Evolutionary conservation across 2,329 filamentous ascomycete genomes (phyloP), one percentile per base, ranked within the genome.

Genomic region (Ceratocystis cacaofunesta): DNA sequence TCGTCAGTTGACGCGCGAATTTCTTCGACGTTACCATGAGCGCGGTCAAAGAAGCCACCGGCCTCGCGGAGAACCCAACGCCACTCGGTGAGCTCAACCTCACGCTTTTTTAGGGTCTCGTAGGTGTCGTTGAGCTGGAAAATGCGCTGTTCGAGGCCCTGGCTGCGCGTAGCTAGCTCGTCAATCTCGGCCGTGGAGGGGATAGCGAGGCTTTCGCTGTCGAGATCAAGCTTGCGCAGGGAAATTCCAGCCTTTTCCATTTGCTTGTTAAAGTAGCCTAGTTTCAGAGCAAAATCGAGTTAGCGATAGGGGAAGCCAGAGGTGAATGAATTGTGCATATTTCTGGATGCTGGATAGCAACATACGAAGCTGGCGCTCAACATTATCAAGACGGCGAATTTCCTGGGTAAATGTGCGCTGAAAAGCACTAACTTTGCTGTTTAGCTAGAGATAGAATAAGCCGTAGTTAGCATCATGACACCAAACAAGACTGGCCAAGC

Each of bases 401-500:
- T 99, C 94, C 73, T 96, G 92, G 19, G 94, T 99, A 71, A 96
- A 99, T 63, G 92, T 96, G 67, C 94, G 83, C 77, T 99, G 95
- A 76, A 99, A 99, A 71, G 94, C 92, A 71, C 87, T 94, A 69
- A 90, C 88, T 67, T 96, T 88, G 69, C 89, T 85, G 76, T 99
- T 99, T 73, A 99, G 85, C 92, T 96, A 72, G 67, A 67, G 52
- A 25, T 50, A 30, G 44, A 58, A n/a, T 44, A 17, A 64, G 48
- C 3, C 3, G 19, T 57, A 3, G 62, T 57, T 52, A 64, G 46
- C 48, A 64, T n/a, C n/a, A 28, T 32, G 46, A 22, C 15, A 43
- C 46, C 2, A n/a, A 43, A 48, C 12, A 5, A 17, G 17, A 52
- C n/a, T 4, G 19, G 8, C 15, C 4, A 19, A 41, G 28, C 3